These are phyloP conservation scores for Irpex lacteus DNA, from an alignment of 1,284 basidiomycete genomes.

Conservation along the genomic window DNA sequence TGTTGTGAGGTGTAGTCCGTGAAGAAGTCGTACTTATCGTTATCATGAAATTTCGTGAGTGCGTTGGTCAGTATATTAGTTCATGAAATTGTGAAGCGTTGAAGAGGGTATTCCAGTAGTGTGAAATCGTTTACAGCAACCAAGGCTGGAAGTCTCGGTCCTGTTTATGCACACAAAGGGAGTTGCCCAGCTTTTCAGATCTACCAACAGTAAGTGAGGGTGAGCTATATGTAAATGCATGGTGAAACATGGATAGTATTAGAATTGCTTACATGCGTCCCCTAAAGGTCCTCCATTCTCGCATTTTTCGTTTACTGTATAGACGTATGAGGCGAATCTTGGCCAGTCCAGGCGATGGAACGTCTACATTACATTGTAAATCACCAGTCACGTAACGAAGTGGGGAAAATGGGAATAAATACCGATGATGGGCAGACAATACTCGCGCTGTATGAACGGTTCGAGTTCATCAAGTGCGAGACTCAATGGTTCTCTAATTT, in stretches of 20 bases:
- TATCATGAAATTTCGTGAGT: not conserved
- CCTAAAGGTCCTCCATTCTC: not conserved
- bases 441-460: not conserved
- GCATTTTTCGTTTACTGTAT: not conserved
- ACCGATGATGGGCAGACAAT: not conserved
- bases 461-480: not conserved
- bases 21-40: not conserved
- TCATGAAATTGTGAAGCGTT: no score
- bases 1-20: not conserved
- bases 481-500: not conserved
- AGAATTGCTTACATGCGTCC: not conserved
- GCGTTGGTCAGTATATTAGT: not conserved
- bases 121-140: not conserved
- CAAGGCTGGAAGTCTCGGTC: not conserved
- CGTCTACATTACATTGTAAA: no score
- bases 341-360: not conserved
- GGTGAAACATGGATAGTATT: not conserved
- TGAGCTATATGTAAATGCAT: not conserved
- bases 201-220: not conserved
- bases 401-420: no score
- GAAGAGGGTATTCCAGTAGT: no score
- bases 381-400: no score
- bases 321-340: not conserved
- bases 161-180: not conserved
- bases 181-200: not conserved